Base-by-base conservation (phyloP, 257 asterid species). In the Solanum rostratum region DNA sequence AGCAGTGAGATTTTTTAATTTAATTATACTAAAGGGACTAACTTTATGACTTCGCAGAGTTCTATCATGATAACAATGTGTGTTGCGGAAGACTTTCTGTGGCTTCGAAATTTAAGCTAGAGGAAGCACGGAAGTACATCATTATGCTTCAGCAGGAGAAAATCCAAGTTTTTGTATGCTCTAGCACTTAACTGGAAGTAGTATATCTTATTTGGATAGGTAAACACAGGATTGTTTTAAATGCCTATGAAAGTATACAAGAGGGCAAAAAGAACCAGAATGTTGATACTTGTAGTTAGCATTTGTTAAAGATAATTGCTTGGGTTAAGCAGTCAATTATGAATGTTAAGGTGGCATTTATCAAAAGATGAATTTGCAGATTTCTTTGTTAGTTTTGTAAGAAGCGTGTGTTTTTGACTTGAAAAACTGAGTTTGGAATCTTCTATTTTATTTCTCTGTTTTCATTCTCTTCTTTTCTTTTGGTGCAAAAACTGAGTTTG, bases 1-100 rank as follows among this genome's bases (percentile, higher is more conserved):
- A 85, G 33, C 59, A 43, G 66, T 86, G 73, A 85, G 54, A 82
- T 79, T 71, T 90, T 50, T 3, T 78, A 49, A 27, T 50, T 78
- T 49, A 16, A 27, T 50, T 16, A 27, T 27, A 27, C 43, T 79
- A 86, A 86, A 84, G 83, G 71, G 13, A 82, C 33, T 20, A 79
- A 15, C 22, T 37, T 60, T 18, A 84, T 78, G 73, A 54, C 50
- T 37, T 76, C 30, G 9, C 18, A 11, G 19, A 84, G 43, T 43
- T 84, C 9, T 59, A 33, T 65, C 18, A 50, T 27, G 63, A 76
- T 76, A 76, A 76, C 12, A 15, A 29, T 49, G 16, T 76, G 10
- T 7, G 59, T 16, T 16, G 7, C 57, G 39, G 29, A 73, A 13
- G 1, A 3, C 24, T 45, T 74, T 45, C 4, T 7, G 22, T 22